A percentile compares a stretch with the other conserved stretches of the same genome.
phyloP scores from a whole-genome alignment of 148 eudicot species.

The Tetragonia tetragonoides region DNA sequence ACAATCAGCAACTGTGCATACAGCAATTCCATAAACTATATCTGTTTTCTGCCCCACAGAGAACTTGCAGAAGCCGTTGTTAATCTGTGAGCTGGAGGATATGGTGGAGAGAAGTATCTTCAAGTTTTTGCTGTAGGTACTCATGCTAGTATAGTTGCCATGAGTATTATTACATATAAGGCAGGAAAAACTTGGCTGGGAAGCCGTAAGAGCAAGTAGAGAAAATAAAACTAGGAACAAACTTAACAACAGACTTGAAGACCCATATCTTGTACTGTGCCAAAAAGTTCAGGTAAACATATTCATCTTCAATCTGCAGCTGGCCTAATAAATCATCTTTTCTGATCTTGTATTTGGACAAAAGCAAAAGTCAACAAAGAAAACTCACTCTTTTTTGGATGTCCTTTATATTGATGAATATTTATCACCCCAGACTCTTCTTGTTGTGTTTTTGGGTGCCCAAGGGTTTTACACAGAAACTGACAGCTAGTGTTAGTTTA shows the following conservation, averaged over 20 bases:
- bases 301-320: no score
- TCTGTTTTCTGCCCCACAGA: slow-evolving; percentile 15
- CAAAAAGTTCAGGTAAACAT: no score
- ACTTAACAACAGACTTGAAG: not conserved
- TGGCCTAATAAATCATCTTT: no score
- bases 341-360: no score
- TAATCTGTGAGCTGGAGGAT: not conserved
- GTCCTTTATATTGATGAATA: no score
- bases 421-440: no score
- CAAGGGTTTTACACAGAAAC: no score
- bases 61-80: slow-evolving; percentile 3
- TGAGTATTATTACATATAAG: not conserved
- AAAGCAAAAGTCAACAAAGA: no score
- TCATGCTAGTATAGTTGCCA: slow-evolving; percentile 17
- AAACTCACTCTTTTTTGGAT: no score
- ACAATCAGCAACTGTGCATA: slow-evolving; percentile 16
- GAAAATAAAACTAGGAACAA: not conserved
- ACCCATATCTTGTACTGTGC: not conserved
- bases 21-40: slow-evolving; percentile 6
- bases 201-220: not conserved
- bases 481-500: no score
- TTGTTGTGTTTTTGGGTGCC: no score
- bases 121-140: slow-evolving; percentile 15
- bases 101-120: slow-evolving; percentile 1
- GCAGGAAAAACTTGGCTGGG: not conserved